Conservation (phyloP, 2,329 filamentous ascomycete genomes). For the Huntiella savannae region DNA sequence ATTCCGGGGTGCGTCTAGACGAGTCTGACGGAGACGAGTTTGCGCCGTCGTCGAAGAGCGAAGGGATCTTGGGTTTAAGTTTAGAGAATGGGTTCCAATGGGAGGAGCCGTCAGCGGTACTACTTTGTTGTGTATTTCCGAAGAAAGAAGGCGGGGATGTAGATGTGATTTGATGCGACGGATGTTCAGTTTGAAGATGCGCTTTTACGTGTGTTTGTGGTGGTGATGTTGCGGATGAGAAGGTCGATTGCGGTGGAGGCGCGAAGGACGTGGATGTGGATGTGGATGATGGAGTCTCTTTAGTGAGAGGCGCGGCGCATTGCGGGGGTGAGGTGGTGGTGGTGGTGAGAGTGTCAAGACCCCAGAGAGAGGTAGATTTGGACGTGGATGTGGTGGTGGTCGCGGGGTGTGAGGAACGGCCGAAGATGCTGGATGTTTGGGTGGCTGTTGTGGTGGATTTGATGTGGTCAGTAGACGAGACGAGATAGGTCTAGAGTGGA, state of each 20-base stretch:
- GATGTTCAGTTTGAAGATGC: background rate
- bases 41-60: constrained; percentile 4
- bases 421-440: background rate
- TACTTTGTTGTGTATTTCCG: constrained; percentile 1
- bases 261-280: background rate
- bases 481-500: background rate
- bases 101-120: background rate
- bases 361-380: constrained; percentile 15
- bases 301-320: background rate
- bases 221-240: background rate
- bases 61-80: constrained; percentile 4
- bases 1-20: constrained; percentile 3
- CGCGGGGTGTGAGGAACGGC: constrained; percentile 12
- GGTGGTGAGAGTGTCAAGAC: background rate
- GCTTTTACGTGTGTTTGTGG: background rate
- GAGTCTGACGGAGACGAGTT: constrained; percentile 7
- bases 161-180: background rate
- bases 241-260: background rate
- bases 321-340: background rate
- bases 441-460: background rate
- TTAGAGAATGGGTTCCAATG: constrained; percentile 6
- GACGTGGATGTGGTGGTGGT: background rate
- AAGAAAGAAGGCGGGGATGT: background rate
- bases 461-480: background rate
- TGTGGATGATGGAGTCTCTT: background rate